Conservation (phyloP, 2,329 filamentous ascomycete species). For the Elsinoe ampelina region DNA sequence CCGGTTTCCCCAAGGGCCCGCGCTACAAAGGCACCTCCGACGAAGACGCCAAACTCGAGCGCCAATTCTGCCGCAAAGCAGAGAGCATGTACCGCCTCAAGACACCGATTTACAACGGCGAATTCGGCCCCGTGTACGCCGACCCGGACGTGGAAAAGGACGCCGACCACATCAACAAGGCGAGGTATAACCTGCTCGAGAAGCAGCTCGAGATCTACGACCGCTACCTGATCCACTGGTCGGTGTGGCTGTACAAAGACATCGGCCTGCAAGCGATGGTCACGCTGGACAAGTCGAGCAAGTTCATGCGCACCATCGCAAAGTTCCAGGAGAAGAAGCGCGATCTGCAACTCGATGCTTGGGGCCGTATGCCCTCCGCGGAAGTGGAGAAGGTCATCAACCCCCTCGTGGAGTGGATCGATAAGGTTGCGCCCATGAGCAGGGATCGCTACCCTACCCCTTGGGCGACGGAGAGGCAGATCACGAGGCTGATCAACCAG, state of each 20-base stretch:
- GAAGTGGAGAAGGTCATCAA: constrained; percentile 37
- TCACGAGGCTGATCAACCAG: constrained; percentile 36
- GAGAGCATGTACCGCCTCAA: constrained; percentile 37
- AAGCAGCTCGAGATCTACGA: constrained; percentile 45
- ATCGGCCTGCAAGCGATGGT: constrained; percentile 28
- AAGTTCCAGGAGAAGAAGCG: constrained; percentile 50
- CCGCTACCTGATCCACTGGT: constrained; percentile 45
- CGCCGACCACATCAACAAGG: constrained; percentile 32
- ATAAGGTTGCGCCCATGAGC: constrained; percentile 21
- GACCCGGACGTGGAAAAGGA: constrained; percentile 30
- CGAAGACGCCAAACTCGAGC: constrained; percentile 37
- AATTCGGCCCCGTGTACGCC: constrained; percentile 41
- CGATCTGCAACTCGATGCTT: constrained; percentile 45
- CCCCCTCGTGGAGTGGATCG: constrained; percentile 29
- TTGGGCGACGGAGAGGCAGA: constrained; percentile 26
- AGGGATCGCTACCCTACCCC: constrained; percentile 25
- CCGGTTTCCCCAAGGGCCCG: constrained; percentile 41
- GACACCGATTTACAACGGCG: constrained; percentile 42
- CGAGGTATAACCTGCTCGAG: constrained; percentile 34
- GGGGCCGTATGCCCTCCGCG: constrained; percentile 36
- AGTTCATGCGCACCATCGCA: constrained; percentile 41
- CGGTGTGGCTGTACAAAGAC: constrained; percentile 36
- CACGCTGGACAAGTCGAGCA: constrained; percentile 19
- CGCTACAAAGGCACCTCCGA: constrained; percentile 35
- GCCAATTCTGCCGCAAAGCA: constrained; percentile 38